Conservation (phyloP, 164 flowering plant species). For the Saururus chinensis region DNA sequence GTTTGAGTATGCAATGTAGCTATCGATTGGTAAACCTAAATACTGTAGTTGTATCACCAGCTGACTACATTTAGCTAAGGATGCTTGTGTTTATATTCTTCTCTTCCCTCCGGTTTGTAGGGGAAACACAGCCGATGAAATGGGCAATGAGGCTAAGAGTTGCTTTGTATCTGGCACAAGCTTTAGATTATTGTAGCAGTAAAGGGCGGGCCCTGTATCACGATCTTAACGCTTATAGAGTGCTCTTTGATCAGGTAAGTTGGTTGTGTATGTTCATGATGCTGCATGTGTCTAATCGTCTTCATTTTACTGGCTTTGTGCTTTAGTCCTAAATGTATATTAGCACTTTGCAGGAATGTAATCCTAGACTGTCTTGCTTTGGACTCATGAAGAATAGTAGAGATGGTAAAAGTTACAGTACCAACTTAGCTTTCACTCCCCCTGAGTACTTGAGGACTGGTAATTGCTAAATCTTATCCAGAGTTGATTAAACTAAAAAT, state of each 20-base stretch:
- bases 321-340: conserved; percentile 9
- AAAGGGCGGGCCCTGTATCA: conserved; percentile 86
- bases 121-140: conserved; percentile 92
- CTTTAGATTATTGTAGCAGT: conserved; percentile 76
- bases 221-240: conserved; percentile 87
- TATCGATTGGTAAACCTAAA: no score
- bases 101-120: conserved; percentile 15
- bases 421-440: conserved; percentile 56
- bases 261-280: not conserved
- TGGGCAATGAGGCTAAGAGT: conserved; percentile 98
- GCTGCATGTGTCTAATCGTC: not conserved
- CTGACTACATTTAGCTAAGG: no score
- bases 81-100: no score
- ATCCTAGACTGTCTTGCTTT: conserved; percentile 63
- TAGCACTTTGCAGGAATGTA: conserved; percentile 32
- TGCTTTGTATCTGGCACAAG: conserved; percentile 73
- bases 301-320: not conserved
- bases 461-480: conserved; percentile 1
- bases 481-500: no score
- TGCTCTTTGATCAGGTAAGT: conserved; percentile 42
- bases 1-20: no score
- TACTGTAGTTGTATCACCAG: no score
- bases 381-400: conserved; percentile 62
- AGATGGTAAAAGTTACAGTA: conserved; percentile 55
- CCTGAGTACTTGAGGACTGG: conserved; percentile 58